phyloP scores from a whole-genome alignment of 75 land plant species.

The Cunninghamia lanceolata region DNA sequence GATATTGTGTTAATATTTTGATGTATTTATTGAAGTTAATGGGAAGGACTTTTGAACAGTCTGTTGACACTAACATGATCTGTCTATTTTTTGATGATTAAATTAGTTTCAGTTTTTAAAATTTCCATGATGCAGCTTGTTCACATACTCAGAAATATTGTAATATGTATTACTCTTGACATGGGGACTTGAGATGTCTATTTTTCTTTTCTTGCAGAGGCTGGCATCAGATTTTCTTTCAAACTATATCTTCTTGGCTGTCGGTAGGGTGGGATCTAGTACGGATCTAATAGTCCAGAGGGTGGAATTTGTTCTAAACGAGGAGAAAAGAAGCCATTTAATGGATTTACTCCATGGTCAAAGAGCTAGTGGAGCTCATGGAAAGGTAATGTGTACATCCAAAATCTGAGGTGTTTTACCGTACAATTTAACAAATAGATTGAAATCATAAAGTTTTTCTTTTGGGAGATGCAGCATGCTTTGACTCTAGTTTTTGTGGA shows the following conservation, averaged over 20 bases:
- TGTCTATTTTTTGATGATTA: background rate
- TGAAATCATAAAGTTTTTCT: background rate
- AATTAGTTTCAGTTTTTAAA: background rate
- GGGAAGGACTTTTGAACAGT: background rate
- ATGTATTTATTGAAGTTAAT: background rate
- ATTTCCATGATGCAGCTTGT: background rate
- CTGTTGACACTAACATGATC: background rate
- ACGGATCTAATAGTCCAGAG: slow-evolving; percentile 51
- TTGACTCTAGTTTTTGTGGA: slow-evolving; percentile 64
- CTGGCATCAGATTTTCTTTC: slow-evolving; percentile 53
- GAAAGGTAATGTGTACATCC: slow-evolving; percentile 16
- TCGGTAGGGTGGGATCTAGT: slow-evolving; percentile 62
- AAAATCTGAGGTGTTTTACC: background rate
- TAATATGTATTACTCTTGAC: background rate
- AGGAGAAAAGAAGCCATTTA: slow-evolving; percentile 46
- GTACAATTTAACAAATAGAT: background rate
- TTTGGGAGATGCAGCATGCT: slow-evolving; percentile 20
- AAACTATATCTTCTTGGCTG: slow-evolving; percentile 54
- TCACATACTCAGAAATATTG: background rate
- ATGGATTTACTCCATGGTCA: slow-evolving; percentile 53
- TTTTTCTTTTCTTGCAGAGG: slow-evolving; percentile 29
- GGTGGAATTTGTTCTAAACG: slow-evolving; percentile 40
- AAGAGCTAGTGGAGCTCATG: slow-evolving; percentile 27
- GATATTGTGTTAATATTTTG: background rate
- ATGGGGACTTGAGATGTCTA: background rate